phyloP scores from a whole-genome alignment of 352 stramenopile species.

The Blastocystis sp. region DNA sequence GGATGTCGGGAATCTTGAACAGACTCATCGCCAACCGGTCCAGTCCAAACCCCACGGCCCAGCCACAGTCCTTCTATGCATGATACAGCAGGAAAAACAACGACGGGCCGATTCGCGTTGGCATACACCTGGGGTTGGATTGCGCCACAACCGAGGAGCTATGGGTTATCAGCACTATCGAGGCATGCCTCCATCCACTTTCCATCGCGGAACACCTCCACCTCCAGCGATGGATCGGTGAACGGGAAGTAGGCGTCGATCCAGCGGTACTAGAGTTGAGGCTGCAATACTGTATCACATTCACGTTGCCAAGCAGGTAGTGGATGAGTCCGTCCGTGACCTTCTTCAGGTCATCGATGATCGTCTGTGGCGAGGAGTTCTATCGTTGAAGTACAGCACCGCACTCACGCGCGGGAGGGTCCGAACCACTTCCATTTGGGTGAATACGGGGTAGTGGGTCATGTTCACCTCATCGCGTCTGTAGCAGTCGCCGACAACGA shows the following conservation, averaged over 20 bases:
- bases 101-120: slow-evolving; percentile 80
- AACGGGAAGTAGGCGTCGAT: slow-evolving; percentile 98
- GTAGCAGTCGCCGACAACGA: slow-evolving; percentile 91
- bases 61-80: slow-evolving; percentile 77
- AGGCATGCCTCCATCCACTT: slow-evolving; percentile 90
- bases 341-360: slow-evolving; percentile 89
- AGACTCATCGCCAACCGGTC: slow-evolving; percentile 97
- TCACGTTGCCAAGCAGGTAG: slow-evolving; percentile 79
- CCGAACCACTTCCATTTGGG: slow-evolving; percentile 95
- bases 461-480: slow-evolving; percentile 95
- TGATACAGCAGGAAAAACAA: slow-evolving; percentile 72
- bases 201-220: slow-evolving; percentile 95
- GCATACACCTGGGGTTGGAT: slow-evolving; percentile 88
- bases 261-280: slow-evolving; percentile 90
- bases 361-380: slow-evolving; percentile 77
- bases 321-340: slow-evolving; percentile 88
- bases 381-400: slow-evolving; percentile 66
- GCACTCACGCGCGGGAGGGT: slow-evolving; percentile 36
- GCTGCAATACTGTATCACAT: slow-evolving; percentile 12
- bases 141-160: slow-evolving; percentile 90
- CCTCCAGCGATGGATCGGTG: slow-evolving; percentile 92
- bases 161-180: not conserved
- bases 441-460: slow-evolving; percentile 98
- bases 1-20: slow-evolving; percentile 98
- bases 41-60: slow-evolving; percentile 95